Evolutionary conservation across 768 basidiomycete species (phyloP), one percentile per base, ranked within the genome.

Genomic region (Phlebiopsis flavidoalba): DNA sequence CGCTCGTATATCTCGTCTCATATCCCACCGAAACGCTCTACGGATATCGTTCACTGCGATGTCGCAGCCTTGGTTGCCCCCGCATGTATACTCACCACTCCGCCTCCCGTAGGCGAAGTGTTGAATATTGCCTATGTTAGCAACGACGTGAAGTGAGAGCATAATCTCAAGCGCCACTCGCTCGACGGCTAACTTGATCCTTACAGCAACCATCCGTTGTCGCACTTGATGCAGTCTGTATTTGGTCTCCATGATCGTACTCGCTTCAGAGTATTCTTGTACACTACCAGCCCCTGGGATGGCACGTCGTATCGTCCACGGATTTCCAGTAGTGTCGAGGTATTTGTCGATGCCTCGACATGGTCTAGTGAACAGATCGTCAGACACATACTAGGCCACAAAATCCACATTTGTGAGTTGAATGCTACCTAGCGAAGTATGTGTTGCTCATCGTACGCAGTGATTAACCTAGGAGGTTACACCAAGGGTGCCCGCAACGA

Each of bases 401-500:
- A 74, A 59, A 79, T 82, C 55, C 81, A 82, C 63, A 74, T 82
- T 50, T 74, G 80, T 75, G 37, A 56, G 77, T 74, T 35, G 33
- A 17, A 45, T 26, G 21, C 35, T 14, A 36, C 21, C 50, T 14
- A 22, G 31, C 49, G 53, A 53, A 6, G 26, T 3, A 17, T 36
- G 52, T 19, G 11, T 7, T 22, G 54, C 51, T 12, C 21, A 6
- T 7, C 47, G n/a, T 17, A n/a, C 46, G 45, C 63, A 80, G 79
- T 80, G 22, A 69, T 80, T 54, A 79, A 80, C 60, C 65, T 79
- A 1, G 78, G 76, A 5, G 81, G 81, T 10, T 82, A 83, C 61
- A 82, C 81, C 33, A 83, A 80, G 65, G 81, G 80, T 15, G 77
- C 81, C 1, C 68, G 75, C 58, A 82, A 83, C 59, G 81, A 82